Conservation (phyloP, 2,329 filamentous ascomycete species). For the Colletotrichum gigasporum region DNA sequence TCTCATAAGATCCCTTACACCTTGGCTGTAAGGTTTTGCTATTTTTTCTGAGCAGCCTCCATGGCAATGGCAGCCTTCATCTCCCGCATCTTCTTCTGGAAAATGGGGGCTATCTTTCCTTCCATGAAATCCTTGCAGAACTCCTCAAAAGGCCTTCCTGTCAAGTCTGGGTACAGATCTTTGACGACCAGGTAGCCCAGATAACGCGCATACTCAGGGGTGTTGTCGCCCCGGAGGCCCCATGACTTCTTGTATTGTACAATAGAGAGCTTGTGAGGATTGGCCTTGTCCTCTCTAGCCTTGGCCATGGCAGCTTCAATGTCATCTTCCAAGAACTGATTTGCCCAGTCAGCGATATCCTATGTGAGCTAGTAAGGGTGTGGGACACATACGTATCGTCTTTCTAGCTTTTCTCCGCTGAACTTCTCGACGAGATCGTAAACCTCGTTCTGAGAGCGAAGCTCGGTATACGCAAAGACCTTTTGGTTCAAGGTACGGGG, state of each 20-base stretch:
- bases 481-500: constrained; percentile 61
- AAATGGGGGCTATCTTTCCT: neutral
- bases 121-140: constrained; percentile 8
- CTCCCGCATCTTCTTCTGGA: constrained; percentile 5
- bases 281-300: neutral
- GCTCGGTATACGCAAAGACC: constrained; percentile 59
- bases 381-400: neutral
- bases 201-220: constrained; percentile 60
- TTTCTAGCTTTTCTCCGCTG: constrained; percentile 56
- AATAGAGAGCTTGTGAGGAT: neutral
- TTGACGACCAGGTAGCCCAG: constrained; percentile 62
- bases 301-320: constrained; percentile 6
- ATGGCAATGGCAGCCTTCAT: too few relatives aligned
- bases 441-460: constrained; percentile 56
- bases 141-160: constrained; percentile 2
- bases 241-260: constrained; percentile 55
- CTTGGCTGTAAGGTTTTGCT: neutral
- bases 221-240: constrained; percentile 62
- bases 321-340: constrained; percentile 5
- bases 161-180: constrained; percentile 63
- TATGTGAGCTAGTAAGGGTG: neutral
- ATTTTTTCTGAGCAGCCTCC: neutral
- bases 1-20: too few relatives aligned
- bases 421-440: constrained; percentile 55
- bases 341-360: neutral